Evolutionary conservation across 208 protist genomes (phyloP).

Genomic region (Crithidia mellificae): DNA sequence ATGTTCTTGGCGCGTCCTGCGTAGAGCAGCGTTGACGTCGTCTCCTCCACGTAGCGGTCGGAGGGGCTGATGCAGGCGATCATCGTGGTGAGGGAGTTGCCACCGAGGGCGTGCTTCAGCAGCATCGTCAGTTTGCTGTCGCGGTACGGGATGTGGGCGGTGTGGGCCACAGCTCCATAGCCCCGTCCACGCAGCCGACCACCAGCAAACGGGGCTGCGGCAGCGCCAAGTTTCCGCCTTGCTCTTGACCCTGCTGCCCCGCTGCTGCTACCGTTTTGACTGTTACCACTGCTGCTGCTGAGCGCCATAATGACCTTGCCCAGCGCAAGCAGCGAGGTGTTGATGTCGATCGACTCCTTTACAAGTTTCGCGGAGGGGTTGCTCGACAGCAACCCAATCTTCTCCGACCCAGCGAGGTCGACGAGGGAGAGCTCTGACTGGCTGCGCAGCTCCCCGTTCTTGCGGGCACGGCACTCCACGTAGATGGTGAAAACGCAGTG

Average conservation of each 20-base stretch:
- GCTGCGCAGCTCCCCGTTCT: conserved; percentile 41
- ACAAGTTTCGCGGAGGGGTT: conserved; percentile 58
- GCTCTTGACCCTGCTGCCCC: neutral
- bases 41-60: conserved; percentile 87
- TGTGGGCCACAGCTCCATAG: neutral
- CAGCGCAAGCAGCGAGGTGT: conserved; percentile 88
- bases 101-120: conserved; percentile 84
- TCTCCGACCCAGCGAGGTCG: conserved; percentile 92
- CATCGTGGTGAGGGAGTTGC: conserved; percentile 93
- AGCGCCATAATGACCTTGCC: conserved; percentile 93
- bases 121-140: conserved; percentile 91
- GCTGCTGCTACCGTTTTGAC: no score
- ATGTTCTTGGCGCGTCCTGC: conserved; percentile 88
- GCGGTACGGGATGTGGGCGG: conserved; percentile 87
- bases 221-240: neutral
- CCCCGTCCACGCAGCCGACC: neutral
- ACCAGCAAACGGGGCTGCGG: neutral
- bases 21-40: conserved; percentile 89
- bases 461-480: conserved; percentile 52
- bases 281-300: conserved; percentile 15
- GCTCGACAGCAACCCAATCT: conserved; percentile 55
- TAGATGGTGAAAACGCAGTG: conserved; percentile 91
- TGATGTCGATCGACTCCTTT: conserved; percentile 92
- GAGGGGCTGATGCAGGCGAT: conserved; percentile 87
- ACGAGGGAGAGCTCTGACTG: conserved; percentile 84